These are phyloP conservation scores for Madurella mycetomatis DNA, from an alignment of 2,329 filamentous ascomycete genomes.

Conservation along the genomic window DNA sequence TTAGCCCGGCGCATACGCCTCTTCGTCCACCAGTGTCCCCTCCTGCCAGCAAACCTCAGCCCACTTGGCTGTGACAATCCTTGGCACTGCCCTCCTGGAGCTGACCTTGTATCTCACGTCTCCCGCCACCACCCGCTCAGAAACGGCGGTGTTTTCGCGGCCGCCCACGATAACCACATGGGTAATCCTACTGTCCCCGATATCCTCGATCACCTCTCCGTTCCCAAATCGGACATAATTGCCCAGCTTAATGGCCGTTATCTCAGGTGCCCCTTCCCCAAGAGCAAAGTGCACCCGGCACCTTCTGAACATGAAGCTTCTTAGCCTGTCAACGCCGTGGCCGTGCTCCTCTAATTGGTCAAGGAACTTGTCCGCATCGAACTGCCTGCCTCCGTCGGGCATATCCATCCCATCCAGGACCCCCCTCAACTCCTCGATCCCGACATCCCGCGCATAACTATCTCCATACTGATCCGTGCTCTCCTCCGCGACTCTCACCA, in stretches of 20 bases:
- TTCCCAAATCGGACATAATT: conserved; percentile 66
- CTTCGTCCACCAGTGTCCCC: conserved; percentile 74
- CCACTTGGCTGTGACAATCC: conserved; percentile 69
- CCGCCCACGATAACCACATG: conserved; percentile 63
- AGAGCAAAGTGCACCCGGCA: conserved; percentile 40
- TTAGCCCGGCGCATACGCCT: conserved; percentile 34
- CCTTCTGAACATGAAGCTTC: conserved; percentile 49
- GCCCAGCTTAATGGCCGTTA: conserved; percentile 41
- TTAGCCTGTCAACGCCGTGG: conserved; percentile 47
- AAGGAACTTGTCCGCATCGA: conserved; percentile 46
- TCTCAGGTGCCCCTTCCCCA: conserved; percentile 29
- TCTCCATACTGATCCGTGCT: conserved; percentile 77
- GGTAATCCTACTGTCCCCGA: conserved; percentile 56
- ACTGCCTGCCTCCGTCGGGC: conserved; percentile 19
- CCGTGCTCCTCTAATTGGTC: conserved; percentile 53
- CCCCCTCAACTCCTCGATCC: conserved; percentile 32
- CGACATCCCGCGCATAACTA: conserved; percentile 67
- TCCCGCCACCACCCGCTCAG: conserved; percentile 36
- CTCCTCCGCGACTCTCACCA: conserved; percentile 49
- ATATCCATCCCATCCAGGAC: conserved; percentile 36
- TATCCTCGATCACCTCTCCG: conserved; percentile 50
- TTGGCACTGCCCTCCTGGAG: conserved; percentile 50
- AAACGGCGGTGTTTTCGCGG: conserved; percentile 31
- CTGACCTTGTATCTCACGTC: conserved; percentile 46
- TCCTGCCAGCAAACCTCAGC: conserved; percentile 76